Base-by-base conservation (phyloP, 108 stramenopile species). In the Ochromonas danica region DNA sequence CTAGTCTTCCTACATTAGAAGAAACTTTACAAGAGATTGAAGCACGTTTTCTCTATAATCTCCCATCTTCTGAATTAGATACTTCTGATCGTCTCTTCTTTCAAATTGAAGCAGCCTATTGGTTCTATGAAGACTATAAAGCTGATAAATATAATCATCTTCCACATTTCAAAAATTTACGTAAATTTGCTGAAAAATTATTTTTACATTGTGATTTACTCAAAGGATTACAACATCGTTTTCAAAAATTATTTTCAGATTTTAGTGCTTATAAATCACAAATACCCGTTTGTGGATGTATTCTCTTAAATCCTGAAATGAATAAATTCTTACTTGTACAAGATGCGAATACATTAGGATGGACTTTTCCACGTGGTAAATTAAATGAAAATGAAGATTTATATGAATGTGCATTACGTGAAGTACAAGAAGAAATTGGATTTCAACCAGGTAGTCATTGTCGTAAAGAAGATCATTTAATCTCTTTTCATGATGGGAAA, bases 91-190 rank as follows among this genome's bases (percentile, higher is more conserved):
- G 84, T 14, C 84, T 85, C 27, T 85, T 85, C 75, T 84, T 82
- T n/a, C 84, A 85, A 79, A 63, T 85, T 41, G 84, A 81, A 41
- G 82, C 82, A 80, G 85, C 85, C 41, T 74, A 86, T 45, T 86
- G 85, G 85, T 86, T 57, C 43, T 86, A 86, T 70, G 85, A 86
- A 67, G 85, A 86, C 65, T 86, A 83, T 42, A 45, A 61, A 31
- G 85, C 80, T 42, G 85, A 86, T 43, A 61, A 41, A 1, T 74
- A 82, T 0, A 67, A 27, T 0, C 71, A 75, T 28, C 27, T 57
- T 14, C n/a, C 82, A 17, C 80, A 70, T n/a, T 80, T 83, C 41
- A 63, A 80, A 0, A 28, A 40, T 36, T 71, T 79, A 1, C 22
- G 41, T 39, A 35, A 0, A 25, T 86, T 86, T 42, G 79, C 85